Conservation (phyloP, 768 basidiomycete genomes). For the Phallus indusiatus region DNA sequence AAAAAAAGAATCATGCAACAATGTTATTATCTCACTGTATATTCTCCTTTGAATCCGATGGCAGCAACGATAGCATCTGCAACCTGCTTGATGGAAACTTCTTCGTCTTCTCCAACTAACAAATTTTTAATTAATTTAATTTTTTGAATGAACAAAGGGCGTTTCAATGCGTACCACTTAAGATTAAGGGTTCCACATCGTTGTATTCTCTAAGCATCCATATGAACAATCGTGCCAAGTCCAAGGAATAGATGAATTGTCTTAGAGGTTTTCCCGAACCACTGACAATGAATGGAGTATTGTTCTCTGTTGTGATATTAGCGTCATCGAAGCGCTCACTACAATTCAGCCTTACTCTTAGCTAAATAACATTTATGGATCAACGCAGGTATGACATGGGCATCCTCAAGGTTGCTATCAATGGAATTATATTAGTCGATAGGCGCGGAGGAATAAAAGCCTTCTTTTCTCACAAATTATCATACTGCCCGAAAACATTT, state of each 20-base stretch:
- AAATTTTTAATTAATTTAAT: not conserved
- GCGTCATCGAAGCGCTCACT: not conserved
- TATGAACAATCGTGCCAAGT: constrained; percentile 92
- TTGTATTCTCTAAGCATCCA: constrained; percentile 89
- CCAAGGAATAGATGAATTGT: constrained; percentile 97
- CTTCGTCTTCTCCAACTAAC: constrained; percentile 84
- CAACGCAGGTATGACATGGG: constrained; percentile 91
- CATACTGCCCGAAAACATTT: constrained; percentile 91
- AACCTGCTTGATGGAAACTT: constrained; percentile 86
- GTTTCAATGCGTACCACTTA: constrained; percentile 52
- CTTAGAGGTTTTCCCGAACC: constrained; percentile 89
- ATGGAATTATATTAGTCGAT: constrained; percentile 1
- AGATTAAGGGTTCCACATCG: constrained; percentile 86
- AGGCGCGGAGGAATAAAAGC: not conserved
- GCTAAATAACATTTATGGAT: constrained; percentile 91
- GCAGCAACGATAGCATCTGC: constrained; percentile 86
- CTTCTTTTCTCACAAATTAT: constrained; percentile 65
- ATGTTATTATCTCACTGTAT: constrained; percentile 38
- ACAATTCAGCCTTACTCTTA: constrained; percentile 47
- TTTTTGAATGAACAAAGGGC: not conserved
- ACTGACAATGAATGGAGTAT: constrained; percentile 76
- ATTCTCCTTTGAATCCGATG: constrained; percentile 69
- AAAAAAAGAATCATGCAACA: not conserved
- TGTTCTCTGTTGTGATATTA: constrained; percentile 45
- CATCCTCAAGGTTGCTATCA: constrained; percentile 70